A percentile compares a stretch with the other conserved stretches of the same genome.
phyloP scores from a whole-genome alignment of 148 eudicot genomes.

The Fagopyrum esculentum region DNA sequence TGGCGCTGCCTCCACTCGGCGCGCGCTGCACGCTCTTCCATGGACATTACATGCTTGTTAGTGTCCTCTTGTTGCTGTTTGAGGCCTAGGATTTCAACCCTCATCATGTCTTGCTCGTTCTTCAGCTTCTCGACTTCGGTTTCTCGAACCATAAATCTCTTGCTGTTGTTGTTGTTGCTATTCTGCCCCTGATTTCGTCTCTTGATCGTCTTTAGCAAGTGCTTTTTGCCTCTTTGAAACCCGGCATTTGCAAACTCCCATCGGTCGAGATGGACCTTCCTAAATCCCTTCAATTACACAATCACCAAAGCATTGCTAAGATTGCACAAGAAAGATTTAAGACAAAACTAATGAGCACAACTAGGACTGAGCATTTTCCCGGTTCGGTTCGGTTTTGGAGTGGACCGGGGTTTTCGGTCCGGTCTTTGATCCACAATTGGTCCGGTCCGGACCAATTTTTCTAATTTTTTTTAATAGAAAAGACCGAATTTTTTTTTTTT shows the following conservation, averaged over 20 bases:
- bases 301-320: not conserved
- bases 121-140: conserved; percentile 39
- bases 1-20: conserved; percentile 43
- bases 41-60: conserved; percentile 25
- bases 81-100: conserved; percentile 37
- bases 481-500: no score
- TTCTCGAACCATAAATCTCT: conserved; percentile 16
- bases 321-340: no score
- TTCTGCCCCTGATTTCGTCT: conserved; percentile 29
- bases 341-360: no score
- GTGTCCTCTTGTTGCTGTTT: conserved; percentile 43
- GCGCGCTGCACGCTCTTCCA: conserved; percentile 34
- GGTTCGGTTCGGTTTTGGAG: no score
- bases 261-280: conserved; percentile 55
- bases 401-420: no score
- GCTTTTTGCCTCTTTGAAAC: conserved; percentile 61
- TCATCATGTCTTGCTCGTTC: conserved; percentile 36
- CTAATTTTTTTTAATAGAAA: no score
- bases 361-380: no score
- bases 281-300: conserved; percentile 43
- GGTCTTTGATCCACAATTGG: no score
- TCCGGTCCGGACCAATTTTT: no score
- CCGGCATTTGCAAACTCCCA: conserved; percentile 55
- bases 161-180: conserved; percentile 7
- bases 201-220: conserved; percentile 53